phyloP scores from a whole-genome alignment of 2,329 filamentous ascomycete genomes.

The Cladobotryum protrusum region DNA sequence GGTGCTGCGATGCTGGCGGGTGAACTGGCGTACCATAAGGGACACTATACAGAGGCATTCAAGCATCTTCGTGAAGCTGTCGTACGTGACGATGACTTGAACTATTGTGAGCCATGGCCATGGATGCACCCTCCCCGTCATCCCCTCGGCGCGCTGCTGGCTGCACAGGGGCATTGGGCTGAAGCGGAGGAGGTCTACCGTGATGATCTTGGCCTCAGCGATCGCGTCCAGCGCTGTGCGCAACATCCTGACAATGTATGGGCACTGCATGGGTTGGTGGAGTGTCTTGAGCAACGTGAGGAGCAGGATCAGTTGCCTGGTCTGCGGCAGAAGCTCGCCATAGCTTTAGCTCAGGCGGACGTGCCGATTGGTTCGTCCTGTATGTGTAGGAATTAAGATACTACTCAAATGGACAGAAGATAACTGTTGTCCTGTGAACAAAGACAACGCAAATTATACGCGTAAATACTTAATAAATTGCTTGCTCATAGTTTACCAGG shows the following conservation, averaged over 20 bases:
- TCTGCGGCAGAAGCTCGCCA: slow-evolving; percentile 44
- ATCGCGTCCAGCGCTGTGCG: slow-evolving; percentile 52
- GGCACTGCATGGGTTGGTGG: slow-evolving; percentile 64
- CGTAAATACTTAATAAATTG: too few species aligned
- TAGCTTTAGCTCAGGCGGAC: slow-evolving; percentile 46
- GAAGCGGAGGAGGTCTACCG: slow-evolving; percentile 50
- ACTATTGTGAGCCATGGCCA: slow-evolving; percentile 66
- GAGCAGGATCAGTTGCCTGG: slow-evolving; percentile 17
- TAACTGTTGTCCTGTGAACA: too few species aligned
- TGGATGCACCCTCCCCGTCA: slow-evolving; percentile 70
- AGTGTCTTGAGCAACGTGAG: slow-evolving; percentile 46
- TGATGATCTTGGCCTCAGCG: slow-evolving; percentile 53
- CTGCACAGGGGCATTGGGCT: slow-evolving; percentile 54
- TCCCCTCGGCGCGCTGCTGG: slow-evolving; percentile 59
- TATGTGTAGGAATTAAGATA: neutral
- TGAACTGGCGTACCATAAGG: slow-evolving; percentile 62
- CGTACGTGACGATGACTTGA: slow-evolving; percentile 52
- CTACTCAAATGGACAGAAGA: too few species aligned
- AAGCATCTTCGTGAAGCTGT: slow-evolving; percentile 48
- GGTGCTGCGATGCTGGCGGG: slow-evolving; percentile 61
- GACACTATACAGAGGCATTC: slow-evolving; percentile 53
- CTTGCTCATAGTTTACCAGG: too few species aligned
- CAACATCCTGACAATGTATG: slow-evolving; percentile 68
- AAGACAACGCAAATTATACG: too few species aligned
- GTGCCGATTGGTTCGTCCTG: slow-evolving; percentile 40